These are phyloP conservation scores for Coprinopsis strossmayeri DNA, from an alignment of 768 basidiomycete genomes.

Conservation along the genomic window DNA sequence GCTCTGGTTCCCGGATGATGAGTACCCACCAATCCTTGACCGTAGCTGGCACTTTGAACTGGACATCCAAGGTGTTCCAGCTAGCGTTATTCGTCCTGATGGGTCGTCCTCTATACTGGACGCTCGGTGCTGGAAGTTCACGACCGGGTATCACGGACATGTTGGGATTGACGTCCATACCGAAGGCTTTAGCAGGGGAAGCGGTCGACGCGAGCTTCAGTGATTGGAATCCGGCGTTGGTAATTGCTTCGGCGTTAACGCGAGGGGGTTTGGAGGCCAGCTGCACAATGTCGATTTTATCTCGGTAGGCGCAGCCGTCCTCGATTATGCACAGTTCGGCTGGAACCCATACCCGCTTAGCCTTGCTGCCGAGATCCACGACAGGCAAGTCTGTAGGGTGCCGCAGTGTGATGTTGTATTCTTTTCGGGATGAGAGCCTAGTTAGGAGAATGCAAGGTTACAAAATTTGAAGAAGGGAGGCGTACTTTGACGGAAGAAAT, in stretches of 20 bases:
- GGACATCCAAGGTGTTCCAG: conserved; percentile 74
- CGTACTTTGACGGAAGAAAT: conserved; percentile 57
- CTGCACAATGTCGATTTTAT: conserved; percentile 60
- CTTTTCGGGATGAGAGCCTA: conserved; percentile 25
- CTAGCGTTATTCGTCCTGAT: conserved; percentile 47
- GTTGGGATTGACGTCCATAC: conserved; percentile 42
- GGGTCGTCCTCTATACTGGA: conserved; percentile 34
- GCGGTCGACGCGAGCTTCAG: conserved; percentile 41
- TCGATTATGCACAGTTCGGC: conserved; percentile 64
- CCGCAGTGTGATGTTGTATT: conserved; percentile 45
- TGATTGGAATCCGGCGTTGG: conserved; percentile 43
- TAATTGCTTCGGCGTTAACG: conserved; percentile 50
- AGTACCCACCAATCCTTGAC: conserved; percentile 63
- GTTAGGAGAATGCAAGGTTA: no score
- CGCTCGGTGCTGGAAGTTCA: conserved; percentile 53
- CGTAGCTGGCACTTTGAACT: conserved; percentile 51
- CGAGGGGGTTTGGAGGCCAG: conserved; percentile 56
- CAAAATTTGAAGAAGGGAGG: conserved; percentile 1
- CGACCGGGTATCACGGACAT: conserved; percentile 65
- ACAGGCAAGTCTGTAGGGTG: conserved; percentile 40
- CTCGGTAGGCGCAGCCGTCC: conserved; percentile 49
- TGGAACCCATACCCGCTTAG: conserved; percentile 36
- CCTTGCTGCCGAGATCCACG: conserved; percentile 34
- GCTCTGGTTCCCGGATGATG: conserved; percentile 41
- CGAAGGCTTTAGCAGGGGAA: conserved; percentile 46